Evolutionary conservation across 1,284 basidiomycete species (phyloP).

Genomic region (Ceratobasidium sp.): DNA sequence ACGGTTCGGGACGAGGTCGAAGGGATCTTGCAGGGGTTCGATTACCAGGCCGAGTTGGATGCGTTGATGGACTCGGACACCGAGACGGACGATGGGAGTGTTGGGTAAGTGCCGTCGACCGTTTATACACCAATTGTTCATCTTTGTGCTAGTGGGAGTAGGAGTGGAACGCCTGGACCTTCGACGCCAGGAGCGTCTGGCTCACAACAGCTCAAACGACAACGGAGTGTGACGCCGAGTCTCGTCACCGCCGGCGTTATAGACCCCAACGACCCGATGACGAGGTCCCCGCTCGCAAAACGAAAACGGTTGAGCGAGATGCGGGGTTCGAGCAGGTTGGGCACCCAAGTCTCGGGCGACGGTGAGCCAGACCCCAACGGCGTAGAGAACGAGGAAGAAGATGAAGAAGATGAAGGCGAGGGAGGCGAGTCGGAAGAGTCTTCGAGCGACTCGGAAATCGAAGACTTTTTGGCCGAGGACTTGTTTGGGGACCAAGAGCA

Average conservation of each 20-base stretch:
- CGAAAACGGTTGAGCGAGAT: constrained; percentile 69
- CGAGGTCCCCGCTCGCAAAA: constrained; percentile 72
- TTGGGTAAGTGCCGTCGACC: constrained; percentile 41
- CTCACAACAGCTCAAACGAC: constrained; percentile 67
- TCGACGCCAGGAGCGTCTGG: constrained; percentile 42
- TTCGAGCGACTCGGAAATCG: constrained; percentile 29
- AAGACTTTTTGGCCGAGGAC: constrained; percentile 30
- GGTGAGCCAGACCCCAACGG: not conserved
- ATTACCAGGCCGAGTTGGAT: constrained; percentile 40
- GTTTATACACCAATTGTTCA: not conserved
- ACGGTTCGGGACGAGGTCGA: constrained; percentile 42
- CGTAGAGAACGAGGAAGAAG: constrained; percentile 9
- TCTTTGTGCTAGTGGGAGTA: constrained; percentile 9
- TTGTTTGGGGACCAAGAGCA: constrained; percentile 7
- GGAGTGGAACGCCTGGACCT: constrained; percentile 57
- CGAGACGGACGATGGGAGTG: constrained; percentile 40
- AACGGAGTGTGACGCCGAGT: constrained; percentile 72
- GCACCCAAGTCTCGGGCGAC: not conserved
- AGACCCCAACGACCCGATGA: constrained; percentile 47
- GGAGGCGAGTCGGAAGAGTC: constrained; percentile 14
- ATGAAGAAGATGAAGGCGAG: not conserved
- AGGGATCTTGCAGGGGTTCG: constrained; percentile 41
- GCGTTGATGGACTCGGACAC: constrained; percentile 41
- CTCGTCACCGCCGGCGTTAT: constrained; percentile 54
- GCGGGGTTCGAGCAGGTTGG: constrained; percentile 26